Conservation (phyloP, 2,329 filamentous ascomycete genomes). For the Teratosphaeriaceae sp. region DNA sequence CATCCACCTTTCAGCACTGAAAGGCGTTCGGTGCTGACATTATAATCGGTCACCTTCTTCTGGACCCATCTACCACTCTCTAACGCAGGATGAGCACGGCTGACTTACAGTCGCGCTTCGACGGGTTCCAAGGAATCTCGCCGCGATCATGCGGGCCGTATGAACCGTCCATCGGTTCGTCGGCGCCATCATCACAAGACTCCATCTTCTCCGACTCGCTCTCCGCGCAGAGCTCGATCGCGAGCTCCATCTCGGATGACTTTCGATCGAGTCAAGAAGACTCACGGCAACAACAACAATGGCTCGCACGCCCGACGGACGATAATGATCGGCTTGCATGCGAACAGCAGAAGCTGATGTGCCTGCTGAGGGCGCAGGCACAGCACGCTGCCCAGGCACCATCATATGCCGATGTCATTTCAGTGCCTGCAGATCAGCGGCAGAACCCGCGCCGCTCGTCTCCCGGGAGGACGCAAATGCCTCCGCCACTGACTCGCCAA, state of each 20-base stretch:
- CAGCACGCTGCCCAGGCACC: slow-evolving; percentile 25
- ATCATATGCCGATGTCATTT: slow-evolving; percentile 32
- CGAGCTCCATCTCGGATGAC: slow-evolving; percentile 53
- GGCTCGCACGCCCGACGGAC: slow-evolving; percentile 10
- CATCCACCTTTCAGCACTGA: slow-evolving; percentile 24
- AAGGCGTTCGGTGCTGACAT: slow-evolving; percentile 21
- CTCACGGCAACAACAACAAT: slow-evolving; percentile 18
- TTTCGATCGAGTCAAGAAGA: slow-evolving; percentile 42
- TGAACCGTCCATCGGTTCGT: slow-evolving; percentile 64
- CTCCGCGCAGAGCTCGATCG: slow-evolving; percentile 44
- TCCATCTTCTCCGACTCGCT: slow-evolving; percentile 67
- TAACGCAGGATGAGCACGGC: slow-evolving; percentile 23
- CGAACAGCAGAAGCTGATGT: background rate
- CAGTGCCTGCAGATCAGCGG: slow-evolving; percentile 55
- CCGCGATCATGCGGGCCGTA: slow-evolving; percentile 46
- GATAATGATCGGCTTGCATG: slow-evolving; percentile 3
- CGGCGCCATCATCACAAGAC: slow-evolving; percentile 67
- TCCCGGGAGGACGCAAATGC: slow-evolving; percentile 51
- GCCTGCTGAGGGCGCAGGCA: slow-evolving; percentile 11
- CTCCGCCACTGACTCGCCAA: slow-evolving; percentile 75
- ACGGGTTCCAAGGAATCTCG: slow-evolving; percentile 28
- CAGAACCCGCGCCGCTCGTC: slow-evolving; percentile 55
- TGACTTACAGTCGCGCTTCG: slow-evolving; percentile 11
- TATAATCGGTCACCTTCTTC: slow-evolving; percentile 19
- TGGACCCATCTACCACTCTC: slow-evolving; percentile 19